These are phyloP conservation scores for Cetradonia linearis DNA, from an alignment of 495 filamentous ascomycete species.

Conservation along the genomic window DNA sequence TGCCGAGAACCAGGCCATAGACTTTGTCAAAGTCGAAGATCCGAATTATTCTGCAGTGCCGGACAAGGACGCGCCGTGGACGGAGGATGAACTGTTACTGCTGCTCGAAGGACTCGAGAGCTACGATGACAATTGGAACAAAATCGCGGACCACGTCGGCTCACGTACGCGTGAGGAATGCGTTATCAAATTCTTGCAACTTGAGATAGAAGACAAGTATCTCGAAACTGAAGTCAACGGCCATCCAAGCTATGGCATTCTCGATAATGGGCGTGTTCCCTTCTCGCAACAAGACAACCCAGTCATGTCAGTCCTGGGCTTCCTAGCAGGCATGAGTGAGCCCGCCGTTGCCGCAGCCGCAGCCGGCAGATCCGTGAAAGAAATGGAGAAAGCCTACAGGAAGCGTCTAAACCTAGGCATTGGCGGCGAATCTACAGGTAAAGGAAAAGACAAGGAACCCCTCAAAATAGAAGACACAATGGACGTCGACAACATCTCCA, in stretches of 20 bases:
- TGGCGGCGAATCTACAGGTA: slow-evolving; percentile 40
- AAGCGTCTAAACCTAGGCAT: slow-evolving; percentile 57
- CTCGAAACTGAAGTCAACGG: slow-evolving; percentile 61
- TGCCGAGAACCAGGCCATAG: slow-evolving; percentile 53
- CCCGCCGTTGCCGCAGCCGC: slow-evolving; percentile 81
- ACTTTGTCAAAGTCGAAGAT: slow-evolving; percentile 84
- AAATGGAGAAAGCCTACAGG: slow-evolving; percentile 65
- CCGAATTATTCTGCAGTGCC: slow-evolving; percentile 60
- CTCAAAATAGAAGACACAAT: slow-evolving; percentile 57
- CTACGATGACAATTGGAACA: slow-evolving; percentile 90
- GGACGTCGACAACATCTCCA: slow-evolving; percentile 46
- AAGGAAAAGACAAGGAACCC: slow-evolving; percentile 48
- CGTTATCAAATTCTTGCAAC: slow-evolving; percentile 85
- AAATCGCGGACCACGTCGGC: slow-evolving; percentile 81
- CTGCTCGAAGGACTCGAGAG: slow-evolving; percentile 83
- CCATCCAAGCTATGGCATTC: slow-evolving; percentile 48
- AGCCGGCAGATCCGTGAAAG: slow-evolving; percentile 71
- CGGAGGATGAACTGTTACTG: slow-evolving; percentile 72
- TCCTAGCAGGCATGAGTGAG: slow-evolving; percentile 80
- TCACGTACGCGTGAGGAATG: slow-evolving; percentile 92
- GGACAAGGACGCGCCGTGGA: slow-evolving; percentile 79
- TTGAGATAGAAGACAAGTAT: slow-evolving; percentile 86
- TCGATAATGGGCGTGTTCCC: slow-evolving; percentile 65
- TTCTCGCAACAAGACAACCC: slow-evolving; percentile 88
- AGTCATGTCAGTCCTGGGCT: slow-evolving; percentile 87